Evolutionary conservation across 2,329 filamentous ascomycete genomes (phyloP).

Genomic region (Ophiostoma novo-ulmi): DNA sequence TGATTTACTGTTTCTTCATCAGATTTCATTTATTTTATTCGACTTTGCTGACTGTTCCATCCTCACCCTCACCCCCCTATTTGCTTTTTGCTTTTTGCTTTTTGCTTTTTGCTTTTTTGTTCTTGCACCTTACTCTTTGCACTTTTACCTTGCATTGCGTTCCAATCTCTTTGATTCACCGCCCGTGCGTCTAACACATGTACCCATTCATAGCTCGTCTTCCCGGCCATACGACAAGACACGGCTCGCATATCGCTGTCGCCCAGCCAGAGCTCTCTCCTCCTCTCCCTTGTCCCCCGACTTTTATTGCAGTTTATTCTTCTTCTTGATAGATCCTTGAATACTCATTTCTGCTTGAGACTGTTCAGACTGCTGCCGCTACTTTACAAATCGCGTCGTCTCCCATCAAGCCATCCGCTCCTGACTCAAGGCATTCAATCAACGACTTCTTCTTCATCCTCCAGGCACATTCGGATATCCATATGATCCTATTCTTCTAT

Average conservation of each 20-base stretch:
- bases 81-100: background rate
- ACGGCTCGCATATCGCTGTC: background rate
- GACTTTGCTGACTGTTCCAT: background rate
- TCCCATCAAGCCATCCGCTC: background rate
- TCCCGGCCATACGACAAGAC: background rate
- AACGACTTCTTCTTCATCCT: background rate
- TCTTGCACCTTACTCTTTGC: too few species aligned
- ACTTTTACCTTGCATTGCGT: background rate
- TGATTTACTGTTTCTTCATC: background rate
- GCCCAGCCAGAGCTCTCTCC: background rate
- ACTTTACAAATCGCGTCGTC: background rate
- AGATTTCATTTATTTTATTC: background rate
- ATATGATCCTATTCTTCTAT: background rate
- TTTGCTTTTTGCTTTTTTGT: background rate
- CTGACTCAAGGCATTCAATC: background rate
- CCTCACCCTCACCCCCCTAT: background rate
- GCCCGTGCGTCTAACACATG: background rate
- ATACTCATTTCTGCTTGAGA: background rate
- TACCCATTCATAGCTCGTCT: background rate
- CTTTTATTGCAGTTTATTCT: background rate
- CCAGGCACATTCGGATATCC: background rate
- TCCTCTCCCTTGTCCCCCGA: background rate
- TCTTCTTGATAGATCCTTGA: background rate
- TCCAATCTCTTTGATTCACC: background rate
- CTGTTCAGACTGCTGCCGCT: background rate